Percentiles rank a stretch among this genome's conserved stretches.
phyloP scores from a whole-genome alignment of 257 asterid species.

The Scutellaria minor region DNA sequence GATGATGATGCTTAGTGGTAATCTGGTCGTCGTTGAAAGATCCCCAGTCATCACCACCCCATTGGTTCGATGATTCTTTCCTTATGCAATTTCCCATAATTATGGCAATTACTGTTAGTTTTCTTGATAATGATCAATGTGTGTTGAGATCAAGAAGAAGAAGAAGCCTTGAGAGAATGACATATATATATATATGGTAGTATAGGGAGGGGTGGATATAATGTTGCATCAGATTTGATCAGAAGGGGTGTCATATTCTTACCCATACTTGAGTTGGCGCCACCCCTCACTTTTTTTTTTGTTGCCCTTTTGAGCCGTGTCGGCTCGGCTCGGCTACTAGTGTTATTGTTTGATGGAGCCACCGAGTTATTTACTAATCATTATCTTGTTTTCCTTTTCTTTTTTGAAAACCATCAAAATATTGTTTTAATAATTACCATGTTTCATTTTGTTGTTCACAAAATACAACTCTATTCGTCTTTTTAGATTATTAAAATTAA shows the following conservation, averaged over 20 bases:
- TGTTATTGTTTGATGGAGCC: too few species aligned
- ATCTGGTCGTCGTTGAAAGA: conserved; percentile 19
- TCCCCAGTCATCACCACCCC: conserved; percentile 82
- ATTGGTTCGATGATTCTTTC: conserved; percentile 50
- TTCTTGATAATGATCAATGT: not conserved
- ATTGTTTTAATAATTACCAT: too few species aligned
- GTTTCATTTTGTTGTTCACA: too few species aligned
- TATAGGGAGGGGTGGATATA: not conserved
- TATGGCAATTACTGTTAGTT: too few species aligned
- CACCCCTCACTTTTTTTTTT: not conserved
- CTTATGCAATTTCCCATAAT: conserved; percentile 62
- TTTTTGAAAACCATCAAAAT: too few species aligned
- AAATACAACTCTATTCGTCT: too few species aligned
- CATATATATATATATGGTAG: not conserved
- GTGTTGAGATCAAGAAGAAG: not conserved
- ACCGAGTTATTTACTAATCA: too few species aligned
- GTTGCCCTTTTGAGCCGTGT: not conserved
- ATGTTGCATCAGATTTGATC: not conserved
- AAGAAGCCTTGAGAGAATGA: not conserved
- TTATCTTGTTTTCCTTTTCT: too few species aligned
- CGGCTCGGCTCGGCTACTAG: conserved; percentile 1
- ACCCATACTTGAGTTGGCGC: conserved; percentile 22
- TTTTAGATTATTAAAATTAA: too few species aligned
- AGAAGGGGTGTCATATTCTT: conserved; percentile 5
- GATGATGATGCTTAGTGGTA: too few species aligned